Conservation (phyloP, 345 rosid genomes). For the Salix udensis region DNA sequence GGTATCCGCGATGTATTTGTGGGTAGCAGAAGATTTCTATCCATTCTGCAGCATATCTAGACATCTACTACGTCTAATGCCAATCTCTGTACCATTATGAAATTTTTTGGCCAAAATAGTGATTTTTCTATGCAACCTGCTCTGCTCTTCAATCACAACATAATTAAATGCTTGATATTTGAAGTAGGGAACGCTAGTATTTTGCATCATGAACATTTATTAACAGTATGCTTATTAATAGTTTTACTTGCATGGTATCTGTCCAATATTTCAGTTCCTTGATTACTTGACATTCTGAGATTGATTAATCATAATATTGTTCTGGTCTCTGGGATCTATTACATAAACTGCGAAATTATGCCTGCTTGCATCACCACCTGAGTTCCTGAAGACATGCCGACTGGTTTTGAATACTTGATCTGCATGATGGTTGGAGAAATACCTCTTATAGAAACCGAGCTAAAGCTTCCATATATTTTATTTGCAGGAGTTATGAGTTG, state of each 20-base stretch:
- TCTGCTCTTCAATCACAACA: neutral
- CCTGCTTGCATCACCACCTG: neutral
- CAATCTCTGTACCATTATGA: neutral
- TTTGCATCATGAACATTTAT: neutral
- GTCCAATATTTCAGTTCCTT: neutral
- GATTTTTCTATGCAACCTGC: neutral
- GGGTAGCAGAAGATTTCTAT: neutral
- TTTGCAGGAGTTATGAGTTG: slow-evolving; percentile 71
- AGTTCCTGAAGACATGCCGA: neutral
- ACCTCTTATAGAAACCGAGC: neutral
- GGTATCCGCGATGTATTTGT: neutral
- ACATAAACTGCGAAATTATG: neutral
- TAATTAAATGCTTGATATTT: neutral
- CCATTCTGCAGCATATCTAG: neutral
- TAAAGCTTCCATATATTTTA: slow-evolving; percentile 7
- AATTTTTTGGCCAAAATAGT: neutral
- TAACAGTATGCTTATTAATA: neutral
- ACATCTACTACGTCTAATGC: neutral
- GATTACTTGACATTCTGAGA: neutral
- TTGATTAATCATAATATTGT: neutral
- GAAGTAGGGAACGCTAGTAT: neutral
- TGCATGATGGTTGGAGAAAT: neutral
- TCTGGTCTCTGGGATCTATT: neutral
- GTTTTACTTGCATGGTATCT: neutral
- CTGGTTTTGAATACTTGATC: neutral